Percentiles rank a stretch among this genome's conserved stretches.
Conservation (phyloP, 768 basidiomycete species). For the Lentinula edodes region DNA sequence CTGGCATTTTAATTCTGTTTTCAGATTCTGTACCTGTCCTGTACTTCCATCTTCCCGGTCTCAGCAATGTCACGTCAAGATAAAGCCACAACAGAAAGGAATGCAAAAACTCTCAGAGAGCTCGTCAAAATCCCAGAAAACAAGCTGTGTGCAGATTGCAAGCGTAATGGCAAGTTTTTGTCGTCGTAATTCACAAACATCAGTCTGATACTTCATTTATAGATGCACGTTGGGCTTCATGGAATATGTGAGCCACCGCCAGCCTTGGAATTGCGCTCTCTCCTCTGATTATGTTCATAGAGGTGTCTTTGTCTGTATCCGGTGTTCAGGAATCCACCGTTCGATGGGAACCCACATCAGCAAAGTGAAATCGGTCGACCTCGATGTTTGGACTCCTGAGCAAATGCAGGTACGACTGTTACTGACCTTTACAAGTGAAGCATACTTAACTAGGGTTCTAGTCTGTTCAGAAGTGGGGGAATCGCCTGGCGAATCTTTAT, state of each 20-base stretch:
- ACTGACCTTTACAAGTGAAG: not conserved
- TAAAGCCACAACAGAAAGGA: constrained; percentile 78
- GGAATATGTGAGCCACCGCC: constrained; percentile 68
- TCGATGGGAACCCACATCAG: constrained; percentile 99
- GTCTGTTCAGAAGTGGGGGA: constrained; percentile 94
- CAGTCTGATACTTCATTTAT: constrained; percentile 7
- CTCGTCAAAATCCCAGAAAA: constrained; percentile 88
- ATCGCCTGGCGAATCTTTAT: constrained; percentile 85
- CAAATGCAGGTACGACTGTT: constrained; percentile 77
- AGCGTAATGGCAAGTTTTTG: constrained; percentile 73
- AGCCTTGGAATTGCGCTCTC: constrained; percentile 16
- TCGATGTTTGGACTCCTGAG: constrained; percentile 96
- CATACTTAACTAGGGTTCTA: constrained; percentile 16
- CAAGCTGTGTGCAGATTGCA: constrained; percentile 94
- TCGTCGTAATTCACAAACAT: not conserved
- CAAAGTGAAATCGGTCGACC: constrained; percentile 94
- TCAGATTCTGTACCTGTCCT: not conserved
- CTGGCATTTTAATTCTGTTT: too few species aligned
- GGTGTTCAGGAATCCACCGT: constrained; percentile 96
- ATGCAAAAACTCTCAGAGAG: constrained; percentile 75
- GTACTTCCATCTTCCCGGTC: not conserved
- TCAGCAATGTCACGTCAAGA: constrained; percentile 52
- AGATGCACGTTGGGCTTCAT: constrained; percentile 99
- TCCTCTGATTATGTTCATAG: constrained; percentile 29
- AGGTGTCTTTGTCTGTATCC: constrained; percentile 92